These are phyloP conservation scores for Centaurea solstitialis DNA, from an alignment of 129 eudicot genomes.

Conservation along the genomic window DNA sequence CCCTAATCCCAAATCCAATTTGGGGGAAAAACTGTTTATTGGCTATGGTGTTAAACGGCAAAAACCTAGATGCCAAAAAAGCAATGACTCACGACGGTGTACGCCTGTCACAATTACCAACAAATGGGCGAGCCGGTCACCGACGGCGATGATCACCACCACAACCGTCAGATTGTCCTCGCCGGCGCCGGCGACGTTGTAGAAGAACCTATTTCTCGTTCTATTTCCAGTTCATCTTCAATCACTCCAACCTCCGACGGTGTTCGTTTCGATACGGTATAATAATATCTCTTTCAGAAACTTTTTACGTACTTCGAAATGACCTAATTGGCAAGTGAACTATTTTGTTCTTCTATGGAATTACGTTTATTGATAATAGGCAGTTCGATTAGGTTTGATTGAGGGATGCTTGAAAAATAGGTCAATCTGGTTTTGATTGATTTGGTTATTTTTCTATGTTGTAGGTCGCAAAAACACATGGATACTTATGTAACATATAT, in stretches of 20 bases:
- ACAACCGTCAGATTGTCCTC: slow-evolving; percentile 41
- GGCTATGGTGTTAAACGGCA: not conserved
- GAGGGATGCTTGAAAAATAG: not conserved
- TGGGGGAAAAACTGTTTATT: not conserved
- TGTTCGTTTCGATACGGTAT: slow-evolving; percentile 41
- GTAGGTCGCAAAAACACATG: not conserved
- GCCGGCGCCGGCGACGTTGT: slow-evolving; percentile 10
- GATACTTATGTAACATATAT: not conserved
- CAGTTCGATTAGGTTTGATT: not conserved
- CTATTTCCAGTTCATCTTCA: slow-evolving; percentile 32
- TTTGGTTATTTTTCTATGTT: not conserved
- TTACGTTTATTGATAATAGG: not conserved
- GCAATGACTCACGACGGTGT: slow-evolving; percentile 22
- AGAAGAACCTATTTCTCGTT: slow-evolving; percentile 25
- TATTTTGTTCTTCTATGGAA: not conserved
- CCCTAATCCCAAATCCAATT: slow-evolving; percentile 3
- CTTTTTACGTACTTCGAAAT: not conserved
- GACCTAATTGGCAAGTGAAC: slow-evolving; percentile 1
- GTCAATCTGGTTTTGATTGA: not conserved
- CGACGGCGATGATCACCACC: slow-evolving; percentile 17
- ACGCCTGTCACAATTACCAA: not conserved
- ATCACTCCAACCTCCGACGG: slow-evolving; percentile 12
- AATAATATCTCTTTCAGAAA: not conserved
- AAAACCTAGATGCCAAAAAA: slow-evolving; percentile 1
- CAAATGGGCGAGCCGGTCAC: slow-evolving; percentile 21